Evolutionary conservation across 306 rosid species (phyloP).

Genomic region (Gastrolobium bilobum): DNA sequence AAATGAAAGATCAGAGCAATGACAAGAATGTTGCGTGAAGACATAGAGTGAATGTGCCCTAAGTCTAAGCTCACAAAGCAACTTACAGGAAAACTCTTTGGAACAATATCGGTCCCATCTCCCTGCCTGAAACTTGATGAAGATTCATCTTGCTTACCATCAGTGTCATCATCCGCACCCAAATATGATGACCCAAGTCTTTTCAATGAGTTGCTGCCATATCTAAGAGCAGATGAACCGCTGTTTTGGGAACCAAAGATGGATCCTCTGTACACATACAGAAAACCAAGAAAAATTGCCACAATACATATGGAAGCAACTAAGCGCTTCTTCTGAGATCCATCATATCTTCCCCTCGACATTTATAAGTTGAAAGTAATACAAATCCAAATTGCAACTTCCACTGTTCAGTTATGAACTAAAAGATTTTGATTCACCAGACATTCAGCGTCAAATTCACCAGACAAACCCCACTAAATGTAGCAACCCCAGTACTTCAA

Average conservation of each 20-base stretch:
- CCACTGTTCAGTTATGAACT: constrained; percentile 36
- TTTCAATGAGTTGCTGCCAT: constrained; percentile 82
- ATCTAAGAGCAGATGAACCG: constrained; percentile 80
- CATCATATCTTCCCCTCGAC: constrained; percentile 92
- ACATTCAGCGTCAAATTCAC: constrained; percentile 43
- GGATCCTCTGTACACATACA: constrained; percentile 87
- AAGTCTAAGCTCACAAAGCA: constrained; percentile 29
- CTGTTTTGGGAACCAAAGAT: constrained; percentile 74
- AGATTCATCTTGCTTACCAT: constrained; percentile 78
- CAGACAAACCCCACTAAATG: constrained; percentile 3
- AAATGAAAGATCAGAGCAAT: constrained; percentile 5
- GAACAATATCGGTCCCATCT: constrained; percentile 62
- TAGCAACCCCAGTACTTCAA: constrained; percentile 21
- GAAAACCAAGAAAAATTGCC: constrained; percentile 76
- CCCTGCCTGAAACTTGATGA: constrained; percentile 64
- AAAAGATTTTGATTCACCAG: constrained; percentile 50
- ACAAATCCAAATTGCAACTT: constrained; percentile 46
- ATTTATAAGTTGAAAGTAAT: constrained; percentile 55
- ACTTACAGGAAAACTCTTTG: constrained; percentile 92
- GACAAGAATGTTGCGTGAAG: constrained; percentile 27
- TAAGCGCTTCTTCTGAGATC: constrained; percentile 76
- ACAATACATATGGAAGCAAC: constrained; percentile 67
- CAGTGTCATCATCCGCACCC: constrained; percentile 73
- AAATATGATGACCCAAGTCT: constrained; percentile 86
- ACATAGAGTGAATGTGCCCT: constrained; percentile 23